Evolutionary conservation across 305 asterid genomes (phyloP).

Genomic region (Petunia hybrid): DNA sequence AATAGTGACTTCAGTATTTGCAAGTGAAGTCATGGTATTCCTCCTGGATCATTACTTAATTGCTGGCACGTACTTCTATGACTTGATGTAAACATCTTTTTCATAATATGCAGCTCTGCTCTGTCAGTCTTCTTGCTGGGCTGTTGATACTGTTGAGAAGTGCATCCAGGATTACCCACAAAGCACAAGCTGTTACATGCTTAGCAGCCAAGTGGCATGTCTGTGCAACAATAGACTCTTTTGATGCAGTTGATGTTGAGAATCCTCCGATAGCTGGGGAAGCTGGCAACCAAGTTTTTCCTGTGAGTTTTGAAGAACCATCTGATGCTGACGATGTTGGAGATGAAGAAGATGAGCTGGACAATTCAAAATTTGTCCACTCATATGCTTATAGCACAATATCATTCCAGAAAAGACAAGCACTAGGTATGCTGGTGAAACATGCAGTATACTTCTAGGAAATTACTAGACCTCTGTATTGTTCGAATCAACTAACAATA

Average conservation of each 20-base stretch:
- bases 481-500: not conserved
- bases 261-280: constrained; percentile 55
- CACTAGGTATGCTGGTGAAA: constrained; percentile 61
- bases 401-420: constrained; percentile 94
- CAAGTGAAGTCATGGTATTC: too few relatives aligned
- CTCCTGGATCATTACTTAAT: not conserved
- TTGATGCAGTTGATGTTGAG: constrained; percentile 61
- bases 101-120: constrained; percentile 68
- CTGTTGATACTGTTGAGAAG: constrained; percentile 72
- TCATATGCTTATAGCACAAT: constrained; percentile 73
- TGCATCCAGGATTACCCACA: constrained; percentile 91
- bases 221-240: constrained; percentile 82
- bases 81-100: not conserved
- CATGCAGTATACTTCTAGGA: not conserved
- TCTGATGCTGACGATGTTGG: constrained; percentile 78
- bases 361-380: constrained; percentile 67
- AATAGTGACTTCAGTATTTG: too few relatives aligned
- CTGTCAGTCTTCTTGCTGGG: constrained; percentile 85
- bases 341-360: constrained; percentile 91
- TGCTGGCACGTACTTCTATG: not conserved
- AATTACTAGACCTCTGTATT: not conserved
- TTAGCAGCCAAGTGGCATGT: constrained; percentile 98
- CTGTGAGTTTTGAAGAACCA: constrained; percentile 43
- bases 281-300: constrained; percentile 41
- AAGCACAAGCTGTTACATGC: constrained; percentile 82